Evolutionary conservation across 169 alveolate species (phyloP).

Genomic region (Plasmodium vivax): DNA sequence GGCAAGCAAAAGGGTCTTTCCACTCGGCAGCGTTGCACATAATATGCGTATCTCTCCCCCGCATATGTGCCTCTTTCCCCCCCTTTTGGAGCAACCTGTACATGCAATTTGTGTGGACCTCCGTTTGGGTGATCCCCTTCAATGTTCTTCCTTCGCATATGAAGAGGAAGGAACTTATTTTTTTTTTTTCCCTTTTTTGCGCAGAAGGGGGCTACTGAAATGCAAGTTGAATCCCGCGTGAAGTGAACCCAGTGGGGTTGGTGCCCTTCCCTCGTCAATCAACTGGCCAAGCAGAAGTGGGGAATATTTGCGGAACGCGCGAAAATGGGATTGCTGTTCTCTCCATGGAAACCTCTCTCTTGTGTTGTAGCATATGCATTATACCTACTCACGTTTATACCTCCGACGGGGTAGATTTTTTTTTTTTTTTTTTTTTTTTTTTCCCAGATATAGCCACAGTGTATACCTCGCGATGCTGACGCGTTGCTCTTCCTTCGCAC

Average conservation of each 20-base stretch:
- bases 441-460: neutral
- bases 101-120: too few species aligned
- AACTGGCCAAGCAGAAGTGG: neutral
- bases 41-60: neutral
- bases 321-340: neutral
- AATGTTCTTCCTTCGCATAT: neutral
- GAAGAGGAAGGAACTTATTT: neutral
- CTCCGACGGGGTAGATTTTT: neutral
- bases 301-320: neutral
- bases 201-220: neutral
- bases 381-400: neutral
- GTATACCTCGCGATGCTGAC: neutral
- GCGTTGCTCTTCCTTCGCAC: neutral
- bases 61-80: neutral
- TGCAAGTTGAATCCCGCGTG: neutral
- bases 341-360: neutral
- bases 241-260: neutral
- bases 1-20: neutral
- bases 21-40: neutral
- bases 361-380: neutral
- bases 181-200: neutral
- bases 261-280: neutral
- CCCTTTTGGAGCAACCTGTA: too few species aligned
- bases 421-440: too few species aligned
- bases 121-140: neutral